A percentile compares a stretch with the other conserved stretches of the same genome.
Conservation (phyloP, 371 early-diverging fungal species). For the Mucor lusitanicus region DNA sequence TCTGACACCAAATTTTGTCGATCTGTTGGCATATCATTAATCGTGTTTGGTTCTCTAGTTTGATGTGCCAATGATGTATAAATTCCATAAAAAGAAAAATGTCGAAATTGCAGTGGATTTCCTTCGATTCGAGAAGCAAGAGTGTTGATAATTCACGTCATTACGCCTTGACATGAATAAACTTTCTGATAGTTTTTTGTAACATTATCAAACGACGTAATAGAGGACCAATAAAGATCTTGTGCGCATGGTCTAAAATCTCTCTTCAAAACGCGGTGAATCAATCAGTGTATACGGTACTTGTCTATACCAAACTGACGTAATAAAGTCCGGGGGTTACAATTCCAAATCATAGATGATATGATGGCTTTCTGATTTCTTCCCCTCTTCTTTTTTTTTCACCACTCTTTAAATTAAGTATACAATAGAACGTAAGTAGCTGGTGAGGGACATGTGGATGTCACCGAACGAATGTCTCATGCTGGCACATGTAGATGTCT, state of each 20-base stretch:
- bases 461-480: background rate
- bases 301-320: background rate
- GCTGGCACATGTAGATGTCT: background rate
- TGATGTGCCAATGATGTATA: conserved; percentile 86
- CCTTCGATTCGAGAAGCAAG: conserved; percentile 55
- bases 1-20: background rate
- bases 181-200: background rate
- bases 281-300: background rate
- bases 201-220: background rate
- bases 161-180: background rate
- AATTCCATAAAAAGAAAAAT: conserved; percentile 80
- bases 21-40: background rate
- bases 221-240: background rate
- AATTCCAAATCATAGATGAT: background rate
- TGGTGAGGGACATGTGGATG: background rate
- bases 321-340: conserved; percentile 4
- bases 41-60: conserved; percentile 43
- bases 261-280: background rate
- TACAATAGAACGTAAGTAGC: background rate
- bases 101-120: conserved; percentile 82
- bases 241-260: background rate
- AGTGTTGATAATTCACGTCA: background rate
- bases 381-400: background rate
- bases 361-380: background rate
- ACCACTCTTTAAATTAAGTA: background rate